Percentiles rank a stretch among this genome's conserved stretches.
phyloP scores from a whole-genome alignment of 345 rosid genomes.

The Eucalyptus regnans region DNA sequence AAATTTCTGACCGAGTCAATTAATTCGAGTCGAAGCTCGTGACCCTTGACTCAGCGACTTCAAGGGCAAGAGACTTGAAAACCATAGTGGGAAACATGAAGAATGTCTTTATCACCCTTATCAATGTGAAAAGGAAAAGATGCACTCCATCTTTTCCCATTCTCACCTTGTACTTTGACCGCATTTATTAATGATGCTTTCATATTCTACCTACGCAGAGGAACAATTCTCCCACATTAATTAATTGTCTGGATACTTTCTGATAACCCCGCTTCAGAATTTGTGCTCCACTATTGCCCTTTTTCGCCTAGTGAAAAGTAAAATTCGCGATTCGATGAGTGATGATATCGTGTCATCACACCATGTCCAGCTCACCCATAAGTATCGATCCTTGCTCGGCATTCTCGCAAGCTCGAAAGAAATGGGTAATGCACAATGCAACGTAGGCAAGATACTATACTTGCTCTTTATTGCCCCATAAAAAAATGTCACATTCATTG shows the following conservation, averaged over 20 bases:
- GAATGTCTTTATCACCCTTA: not conserved
- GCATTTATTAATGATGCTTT: not conserved
- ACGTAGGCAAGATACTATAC: not conserved
- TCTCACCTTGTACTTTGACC: not conserved
- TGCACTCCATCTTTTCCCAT: not conserved
- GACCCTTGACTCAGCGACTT: not conserved
- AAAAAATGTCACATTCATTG: not conserved
- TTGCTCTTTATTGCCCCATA: not conserved
- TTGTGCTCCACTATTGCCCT: not conserved
- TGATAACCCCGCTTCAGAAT: not conserved
- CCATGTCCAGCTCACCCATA: not conserved
- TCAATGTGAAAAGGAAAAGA: not conserved
- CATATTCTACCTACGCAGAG: not conserved
- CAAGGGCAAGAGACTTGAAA: not conserved
- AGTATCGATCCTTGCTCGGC: not conserved
- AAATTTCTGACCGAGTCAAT: not conserved
- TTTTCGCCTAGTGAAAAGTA: not conserved
- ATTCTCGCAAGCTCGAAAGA: not conserved
- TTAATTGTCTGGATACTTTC: not conserved
- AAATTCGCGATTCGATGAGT: not conserved
- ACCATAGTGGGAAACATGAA: not conserved
- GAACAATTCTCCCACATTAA: not conserved
- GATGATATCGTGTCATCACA: not conserved
- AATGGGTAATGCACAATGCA: too few species aligned
- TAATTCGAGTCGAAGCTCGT: not conserved